A percentile compares a stretch with the other conserved stretches of the same genome.
Conservation (phyloP, 176 grass and related monocot species). For the Phyllostachys edulis region DNA sequence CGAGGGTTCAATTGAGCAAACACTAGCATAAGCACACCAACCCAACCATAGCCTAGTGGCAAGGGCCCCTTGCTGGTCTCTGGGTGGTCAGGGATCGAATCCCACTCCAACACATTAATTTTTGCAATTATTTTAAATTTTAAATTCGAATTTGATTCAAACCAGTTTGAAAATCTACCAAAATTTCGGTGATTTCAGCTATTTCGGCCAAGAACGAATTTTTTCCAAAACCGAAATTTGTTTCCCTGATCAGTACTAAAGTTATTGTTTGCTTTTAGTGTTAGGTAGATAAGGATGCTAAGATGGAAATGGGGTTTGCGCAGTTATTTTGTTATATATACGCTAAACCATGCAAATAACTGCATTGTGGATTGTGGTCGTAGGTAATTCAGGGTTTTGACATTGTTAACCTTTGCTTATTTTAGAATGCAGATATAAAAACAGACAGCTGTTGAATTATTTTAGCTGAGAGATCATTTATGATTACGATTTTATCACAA, state of each 20-base stretch:
- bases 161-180: too few relatives aligned
- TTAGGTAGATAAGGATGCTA: not conserved
- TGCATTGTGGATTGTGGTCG: not conserved
- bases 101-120: too few relatives aligned
- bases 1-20: too few relatives aligned
- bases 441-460: not conserved
- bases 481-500: not conserved
- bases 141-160: too few relatives aligned
- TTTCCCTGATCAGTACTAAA: not conserved
- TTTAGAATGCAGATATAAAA: not conserved
- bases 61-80: too few relatives aligned
- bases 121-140: too few relatives aligned
- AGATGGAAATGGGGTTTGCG: not conserved
- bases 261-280: slow-evolving; percentile 19
- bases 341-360: not conserved
- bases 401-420: not conserved
- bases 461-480: slow-evolving; percentile 10
- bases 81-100: too few relatives aligned
- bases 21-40: too few relatives aligned
- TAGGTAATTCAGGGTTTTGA: slow-evolving; percentile 11
- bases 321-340: not conserved
- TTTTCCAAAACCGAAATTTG: too few relatives aligned
- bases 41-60: too few relatives aligned
- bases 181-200: too few relatives aligned
- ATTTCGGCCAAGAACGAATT: too few relatives aligned